These are phyloP conservation scores for Mucor indicus DNA, from an alignment of 371 early-diverging fungal species.

Conservation along the genomic window DNA sequence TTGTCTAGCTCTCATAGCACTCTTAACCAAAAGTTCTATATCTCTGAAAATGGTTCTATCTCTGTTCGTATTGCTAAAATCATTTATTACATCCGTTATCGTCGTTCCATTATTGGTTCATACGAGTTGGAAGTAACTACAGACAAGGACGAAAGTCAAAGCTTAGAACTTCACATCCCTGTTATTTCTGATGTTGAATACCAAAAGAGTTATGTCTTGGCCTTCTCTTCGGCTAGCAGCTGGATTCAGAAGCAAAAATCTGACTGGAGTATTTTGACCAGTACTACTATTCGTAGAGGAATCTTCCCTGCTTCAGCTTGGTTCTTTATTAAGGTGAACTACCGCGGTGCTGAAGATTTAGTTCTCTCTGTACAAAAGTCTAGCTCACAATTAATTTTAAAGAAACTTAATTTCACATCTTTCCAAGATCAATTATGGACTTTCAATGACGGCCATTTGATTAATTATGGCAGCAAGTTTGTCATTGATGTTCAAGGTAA, in stretches of 20 bases:
- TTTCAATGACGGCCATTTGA: conserved; percentile 45
- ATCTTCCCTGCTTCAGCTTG: conserved; percentile 36
- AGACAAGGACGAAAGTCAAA: conserved; percentile 14
- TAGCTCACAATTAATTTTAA: conserved; percentile 19
- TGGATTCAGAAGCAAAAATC: conserved; percentile 26
- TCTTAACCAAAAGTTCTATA: conserved; percentile 30
- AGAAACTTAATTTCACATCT: conserved; percentile 26
- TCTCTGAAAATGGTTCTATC: conserved; percentile 27
- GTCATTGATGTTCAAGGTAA: conserved; percentile 42
- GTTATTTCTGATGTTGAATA: conserved; percentile 24
- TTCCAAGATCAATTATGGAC: conserved; percentile 52
- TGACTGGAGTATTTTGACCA: conserved; percentile 17
- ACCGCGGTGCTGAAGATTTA: conserved; percentile 16
- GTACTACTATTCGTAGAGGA: conserved; percentile 21
- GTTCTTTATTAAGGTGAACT: conserved; percentile 41
- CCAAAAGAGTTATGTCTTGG: conserved; percentile 12
- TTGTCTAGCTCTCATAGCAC: conserved; percentile 26
- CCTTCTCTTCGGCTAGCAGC: conserved; percentile 14
- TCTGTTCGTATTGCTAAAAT: conserved; percentile 24
- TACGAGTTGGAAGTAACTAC: conserved; percentile 18
- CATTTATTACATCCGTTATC: conserved; percentile 32
- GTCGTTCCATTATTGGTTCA: conserved; percentile 8
- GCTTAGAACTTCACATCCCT: conserved; percentile 34
- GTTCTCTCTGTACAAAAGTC: conserved; percentile 26
- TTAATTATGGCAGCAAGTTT: conserved; percentile 49